Percentiles rank a stretch among this genome's conserved stretches.
phyloP scores from a whole-genome alignment of 1,139 yeast species.

The Yamadazyma pseudoaaseri region DNA sequence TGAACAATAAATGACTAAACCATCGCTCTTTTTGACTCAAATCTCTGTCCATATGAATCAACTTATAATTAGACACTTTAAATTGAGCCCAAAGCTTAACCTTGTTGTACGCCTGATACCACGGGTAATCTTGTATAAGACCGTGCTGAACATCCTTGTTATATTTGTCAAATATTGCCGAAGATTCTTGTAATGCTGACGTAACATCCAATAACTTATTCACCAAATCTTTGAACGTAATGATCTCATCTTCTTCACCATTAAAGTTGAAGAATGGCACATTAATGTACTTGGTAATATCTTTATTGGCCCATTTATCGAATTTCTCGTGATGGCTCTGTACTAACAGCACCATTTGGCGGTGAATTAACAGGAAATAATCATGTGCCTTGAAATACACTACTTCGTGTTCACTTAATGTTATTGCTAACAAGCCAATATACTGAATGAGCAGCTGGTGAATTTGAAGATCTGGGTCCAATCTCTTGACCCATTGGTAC shows the following conservation, averaged over 20 bases:
- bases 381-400: constrained; percentile 27
- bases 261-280: constrained; percentile 16
- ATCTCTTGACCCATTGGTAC: constrained; percentile 32
- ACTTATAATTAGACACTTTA: constrained; percentile 52
- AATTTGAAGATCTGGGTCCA: constrained; percentile 28
- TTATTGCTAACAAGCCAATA: constrained; percentile 36
- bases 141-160: constrained; percentile 41
- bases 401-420: constrained; percentile 45
- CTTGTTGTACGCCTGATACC: constrained; percentile 63
- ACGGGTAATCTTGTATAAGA: constrained; percentile 62
- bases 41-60: constrained; percentile 48
- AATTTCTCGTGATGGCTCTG: constrained; percentile 13
- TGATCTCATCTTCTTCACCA: constrained; percentile 18
- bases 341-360: constrained; percentile 19
- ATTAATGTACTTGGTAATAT: constrained; percentile 21
- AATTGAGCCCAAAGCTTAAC: constrained; percentile 56
- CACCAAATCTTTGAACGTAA: constrained; percentile 20
- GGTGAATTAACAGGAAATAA: constrained; percentile 22
- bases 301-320: constrained; percentile 20
- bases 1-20: constrained; percentile 25
- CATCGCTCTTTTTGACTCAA: constrained; percentile 20
- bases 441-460: constrained; percentile 41
- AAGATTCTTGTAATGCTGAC: constrained; percentile 14
- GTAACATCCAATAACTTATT: constrained; percentile 17
- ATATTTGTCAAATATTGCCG: constrained; percentile 34